Evolutionary conservation across 495 filamentous ascomycete species (phyloP).

Genomic region (Glonium stellatum): DNA sequence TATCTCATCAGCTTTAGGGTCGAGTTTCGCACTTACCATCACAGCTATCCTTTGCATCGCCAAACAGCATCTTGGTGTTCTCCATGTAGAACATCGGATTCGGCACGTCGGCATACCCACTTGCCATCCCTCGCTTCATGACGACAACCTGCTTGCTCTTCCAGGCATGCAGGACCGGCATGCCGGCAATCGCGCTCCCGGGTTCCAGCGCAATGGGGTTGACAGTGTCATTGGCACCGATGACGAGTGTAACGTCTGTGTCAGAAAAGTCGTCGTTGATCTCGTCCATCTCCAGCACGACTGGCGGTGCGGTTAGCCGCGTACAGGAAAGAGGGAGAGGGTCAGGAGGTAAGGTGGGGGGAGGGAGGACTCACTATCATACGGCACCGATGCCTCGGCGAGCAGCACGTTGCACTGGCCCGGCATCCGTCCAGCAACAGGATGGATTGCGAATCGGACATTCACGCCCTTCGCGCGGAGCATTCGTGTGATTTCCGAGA

Average conservation of each 20-base stretch:
- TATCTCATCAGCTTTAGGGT: too few species aligned
- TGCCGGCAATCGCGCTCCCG: slow-evolving; percentile 71
- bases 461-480: slow-evolving; percentile 62
- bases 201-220: slow-evolving; percentile 77
- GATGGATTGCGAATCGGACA: slow-evolving; percentile 80
- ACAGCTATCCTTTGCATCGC: slow-evolving; percentile 71
- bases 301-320: background rate
- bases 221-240: slow-evolving; percentile 80
- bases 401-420: slow-evolving; percentile 81
- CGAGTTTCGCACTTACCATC: slow-evolving; percentile 48
- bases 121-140: slow-evolving; percentile 78
- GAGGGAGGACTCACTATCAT: slow-evolving; percentile 46
- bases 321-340: background rate
- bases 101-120: slow-evolving; percentile 77
- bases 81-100: slow-evolving; percentile 88
- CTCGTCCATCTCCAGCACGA: slow-evolving; percentile 66
- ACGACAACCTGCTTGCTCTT: slow-evolving; percentile 85
- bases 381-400: slow-evolving; percentile 73
- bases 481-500: slow-evolving; percentile 66
- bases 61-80: slow-evolving; percentile 76
- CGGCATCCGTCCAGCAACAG: slow-evolving; percentile 77
- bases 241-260: slow-evolving; percentile 77
- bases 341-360: background rate
- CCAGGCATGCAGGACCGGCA: slow-evolving; percentile 81
- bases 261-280: slow-evolving; percentile 82